A percentile compares a stretch with the other conserved stretches of the same genome.
Conservation (phyloP, 345 rosid species). For the Lagerstroemia speciosa region DNA sequence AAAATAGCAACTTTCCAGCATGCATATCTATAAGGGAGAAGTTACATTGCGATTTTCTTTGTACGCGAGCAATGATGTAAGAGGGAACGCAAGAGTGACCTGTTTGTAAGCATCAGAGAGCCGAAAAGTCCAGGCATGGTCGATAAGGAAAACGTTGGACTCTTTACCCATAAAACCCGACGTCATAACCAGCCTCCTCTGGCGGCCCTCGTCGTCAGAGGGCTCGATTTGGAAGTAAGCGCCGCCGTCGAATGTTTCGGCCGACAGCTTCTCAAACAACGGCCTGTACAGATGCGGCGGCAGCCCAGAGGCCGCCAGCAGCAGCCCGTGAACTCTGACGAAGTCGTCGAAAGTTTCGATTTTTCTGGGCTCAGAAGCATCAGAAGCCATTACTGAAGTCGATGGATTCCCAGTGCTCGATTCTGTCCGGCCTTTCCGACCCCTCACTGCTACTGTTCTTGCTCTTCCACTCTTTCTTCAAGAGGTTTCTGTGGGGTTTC, state of each 20-base stretch:
- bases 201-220: constrained; percentile 55
- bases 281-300: constrained; percentile 58
- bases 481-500: neutral
- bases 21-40: neutral
- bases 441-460: neutral
- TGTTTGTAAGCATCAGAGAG: constrained; percentile 71
- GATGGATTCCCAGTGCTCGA: neutral
- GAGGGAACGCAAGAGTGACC: constrained; percentile 20
- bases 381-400: neutral
- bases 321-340: constrained; percentile 62
- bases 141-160: constrained; percentile 72
- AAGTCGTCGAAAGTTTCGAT: constrained; percentile 64
- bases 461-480: neutral
- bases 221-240: constrained; percentile 60
- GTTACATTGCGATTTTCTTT: neutral
- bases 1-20: neutral
- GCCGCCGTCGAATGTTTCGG: constrained; percentile 82
- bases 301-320: constrained; percentile 74
- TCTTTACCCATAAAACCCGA: constrained; percentile 44
- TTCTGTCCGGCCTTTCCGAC: too few species aligned
- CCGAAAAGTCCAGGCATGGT: constrained; percentile 96
- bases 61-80: neutral
- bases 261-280: constrained; percentile 60
- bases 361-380: constrained; percentile 5
- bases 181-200: constrained; percentile 58